These are phyloP conservation scores for Pleurotus cornucopiae DNA, from an alignment of 768 basidiomycete species.

Conservation along the genomic window DNA sequence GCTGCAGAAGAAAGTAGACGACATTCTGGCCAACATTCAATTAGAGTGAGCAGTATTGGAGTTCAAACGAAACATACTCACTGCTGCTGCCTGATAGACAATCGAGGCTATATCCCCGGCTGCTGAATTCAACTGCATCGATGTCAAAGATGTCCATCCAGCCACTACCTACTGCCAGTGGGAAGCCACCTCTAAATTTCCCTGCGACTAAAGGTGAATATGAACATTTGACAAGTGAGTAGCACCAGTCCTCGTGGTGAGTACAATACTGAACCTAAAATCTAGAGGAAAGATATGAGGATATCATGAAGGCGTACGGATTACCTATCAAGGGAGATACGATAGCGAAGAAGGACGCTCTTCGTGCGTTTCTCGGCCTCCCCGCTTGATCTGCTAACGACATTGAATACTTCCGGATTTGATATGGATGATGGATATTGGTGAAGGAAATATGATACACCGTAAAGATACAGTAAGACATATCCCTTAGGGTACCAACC, in stretches of 20 bases:
- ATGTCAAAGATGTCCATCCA: slow-evolving; percentile 8
- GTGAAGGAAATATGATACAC: too few species aligned
- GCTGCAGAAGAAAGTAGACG: background rate
- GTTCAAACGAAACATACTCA: background rate
- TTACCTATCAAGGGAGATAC: slow-evolving; percentile 7
- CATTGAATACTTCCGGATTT: background rate
- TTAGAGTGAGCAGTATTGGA: background rate
- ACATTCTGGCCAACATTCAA: background rate
- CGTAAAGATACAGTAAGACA: too few species aligned
- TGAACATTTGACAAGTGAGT: slow-evolving; percentile 8
- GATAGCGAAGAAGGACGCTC: slow-evolving; percentile 1
- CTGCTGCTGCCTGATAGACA: background rate
- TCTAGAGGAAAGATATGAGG: slow-evolving; percentile 9
- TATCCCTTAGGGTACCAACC: background rate
- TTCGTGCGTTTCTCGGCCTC: slow-evolving; percentile 4
- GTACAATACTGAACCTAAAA: background rate
- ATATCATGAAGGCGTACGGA: slow-evolving; percentile 7
- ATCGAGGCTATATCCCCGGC: slow-evolving; percentile 4
- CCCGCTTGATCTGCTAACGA: background rate
- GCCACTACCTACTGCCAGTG: background rate
- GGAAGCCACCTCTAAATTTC: slow-evolving; percentile 8
- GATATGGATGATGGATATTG: too few species aligned
- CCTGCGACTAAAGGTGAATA: slow-evolving; percentile 9
- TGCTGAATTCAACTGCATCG: slow-evolving; percentile 3
- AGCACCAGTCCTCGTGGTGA: background rate